Evolutionary conservation across 257 asterid species (phyloP).

Genomic region (Primulina eburnea): DNA sequence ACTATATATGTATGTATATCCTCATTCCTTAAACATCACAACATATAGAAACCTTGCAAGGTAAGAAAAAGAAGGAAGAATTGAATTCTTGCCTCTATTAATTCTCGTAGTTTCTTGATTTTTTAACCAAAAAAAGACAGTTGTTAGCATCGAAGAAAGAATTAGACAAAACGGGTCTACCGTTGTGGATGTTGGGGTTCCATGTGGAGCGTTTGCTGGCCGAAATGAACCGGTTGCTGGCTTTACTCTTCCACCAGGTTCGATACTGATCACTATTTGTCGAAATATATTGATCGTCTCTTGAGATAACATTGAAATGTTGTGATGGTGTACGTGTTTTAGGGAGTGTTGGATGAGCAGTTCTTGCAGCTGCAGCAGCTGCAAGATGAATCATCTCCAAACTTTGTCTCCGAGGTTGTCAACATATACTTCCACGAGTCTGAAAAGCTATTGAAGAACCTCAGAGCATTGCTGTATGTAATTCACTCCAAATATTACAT

Average conservation of each 20-base stretch:
- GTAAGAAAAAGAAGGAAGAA: too few relatives aligned
- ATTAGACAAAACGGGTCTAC: conserved; percentile 88
- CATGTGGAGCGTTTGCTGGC: conserved; percentile 67
- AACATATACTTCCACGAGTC: conserved; percentile 81
- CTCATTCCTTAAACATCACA: conserved; percentile 10
- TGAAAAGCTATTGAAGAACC: conserved; percentile 75
- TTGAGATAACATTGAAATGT: too few relatives aligned
- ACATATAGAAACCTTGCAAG: conserved; percentile 14
- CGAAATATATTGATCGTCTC: too few relatives aligned
- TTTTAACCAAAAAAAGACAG: neutral
- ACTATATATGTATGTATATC: neutral
- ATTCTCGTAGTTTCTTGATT: neutral
- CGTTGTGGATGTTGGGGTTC: conserved; percentile 88
- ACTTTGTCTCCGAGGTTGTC: conserved; percentile 86
- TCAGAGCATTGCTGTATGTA: conserved; percentile 63
- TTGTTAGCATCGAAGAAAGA: neutral
- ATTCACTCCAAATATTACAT: too few relatives aligned
- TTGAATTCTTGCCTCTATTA: too few relatives aligned
- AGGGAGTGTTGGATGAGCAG: conserved; percentile 95
- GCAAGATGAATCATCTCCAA: conserved; percentile 82
- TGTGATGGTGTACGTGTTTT: neutral
- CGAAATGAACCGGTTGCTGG: conserved; percentile 87
- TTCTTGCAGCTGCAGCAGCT: conserved; percentile 83
- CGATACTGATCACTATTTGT: too few relatives aligned
- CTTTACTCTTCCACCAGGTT: conserved; percentile 86